phyloP scores from a whole-genome alignment of 352 stramenopile genomes.

The Phytophthora aleatoria region DNA sequence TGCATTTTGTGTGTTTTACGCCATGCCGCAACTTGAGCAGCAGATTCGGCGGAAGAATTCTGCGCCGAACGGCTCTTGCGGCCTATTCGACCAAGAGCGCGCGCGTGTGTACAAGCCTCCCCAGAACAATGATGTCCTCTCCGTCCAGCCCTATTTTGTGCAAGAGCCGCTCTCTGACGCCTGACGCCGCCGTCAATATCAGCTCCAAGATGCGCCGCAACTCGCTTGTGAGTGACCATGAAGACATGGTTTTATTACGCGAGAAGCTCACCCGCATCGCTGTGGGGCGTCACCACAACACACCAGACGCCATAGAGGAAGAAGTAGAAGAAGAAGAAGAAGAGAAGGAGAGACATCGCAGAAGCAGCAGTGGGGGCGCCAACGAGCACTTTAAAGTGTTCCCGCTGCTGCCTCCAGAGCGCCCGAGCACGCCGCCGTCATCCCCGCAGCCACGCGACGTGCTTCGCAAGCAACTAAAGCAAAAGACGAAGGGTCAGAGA shows the following conservation, averaged over 20 bases:
- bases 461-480: conserved; percentile 73
- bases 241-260: conserved; percentile 70
- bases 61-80: conserved; percentile 11
- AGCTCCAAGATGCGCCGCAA: conserved; percentile 50
- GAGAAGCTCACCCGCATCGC: conserved; percentile 82
- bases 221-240: conserved; percentile 59
- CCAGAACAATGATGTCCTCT: conserved; percentile 22
- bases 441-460: conserved; percentile 79
- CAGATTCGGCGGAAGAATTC: conserved; percentile 35
- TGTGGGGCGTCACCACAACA: conserved; percentile 33
- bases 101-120: not conserved
- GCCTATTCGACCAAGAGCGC: conserved; percentile 10
- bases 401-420: conserved; percentile 42
- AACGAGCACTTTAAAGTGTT: conserved; percentile 56
- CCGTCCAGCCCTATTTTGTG: conserved; percentile 36
- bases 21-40: conserved; percentile 5
- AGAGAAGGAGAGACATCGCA: conserved; percentile 15
- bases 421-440: conserved; percentile 72
- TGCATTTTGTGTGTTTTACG: not conserved
- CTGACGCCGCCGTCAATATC: conserved; percentile 36
- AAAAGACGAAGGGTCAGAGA: conserved; percentile 20
- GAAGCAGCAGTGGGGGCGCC: conserved; percentile 6
- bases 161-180: conserved; percentile 15
- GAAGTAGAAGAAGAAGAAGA: conserved; percentile 8
- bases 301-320: conserved; percentile 14